phyloP scores from a whole-genome alignment of 768 basidiomycete genomes.

The Lactarius deliciosus region DNA sequence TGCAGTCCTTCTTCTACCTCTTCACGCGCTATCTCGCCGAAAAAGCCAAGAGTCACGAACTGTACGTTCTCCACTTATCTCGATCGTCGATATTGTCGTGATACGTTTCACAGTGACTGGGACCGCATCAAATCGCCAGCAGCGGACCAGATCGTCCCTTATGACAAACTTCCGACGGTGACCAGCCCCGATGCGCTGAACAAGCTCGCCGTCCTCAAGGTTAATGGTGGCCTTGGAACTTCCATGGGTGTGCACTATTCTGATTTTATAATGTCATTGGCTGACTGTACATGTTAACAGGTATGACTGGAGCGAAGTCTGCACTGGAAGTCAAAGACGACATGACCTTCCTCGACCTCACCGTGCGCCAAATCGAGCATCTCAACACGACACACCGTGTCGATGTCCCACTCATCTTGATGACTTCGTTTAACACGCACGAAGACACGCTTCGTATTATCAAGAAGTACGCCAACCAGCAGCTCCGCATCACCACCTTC shows the following conservation, averaged over 20 bases:
- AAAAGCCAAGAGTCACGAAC: conserved; percentile 79
- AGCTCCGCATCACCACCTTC: conserved; percentile 88
- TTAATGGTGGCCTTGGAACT: conserved; percentile 91
- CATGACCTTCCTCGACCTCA: conserved; percentile 96
- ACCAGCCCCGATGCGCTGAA: conserved; percentile 66
- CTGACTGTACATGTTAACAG: conserved; percentile 37
- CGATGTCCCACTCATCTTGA: conserved; percentile 95
- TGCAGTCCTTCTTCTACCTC: conserved; percentile 91
- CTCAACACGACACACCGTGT: conserved; percentile 81
- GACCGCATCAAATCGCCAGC: conserved; percentile 75
- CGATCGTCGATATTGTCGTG: background rate
- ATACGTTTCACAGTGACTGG: conserved; percentile 33
- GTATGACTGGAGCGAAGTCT: conserved; percentile 85
- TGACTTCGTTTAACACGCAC: conserved; percentile 99
- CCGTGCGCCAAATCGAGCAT: conserved; percentile 93
- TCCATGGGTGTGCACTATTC: conserved; percentile 65
- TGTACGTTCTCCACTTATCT: conserved; percentile 51
- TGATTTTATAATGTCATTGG: background rate
- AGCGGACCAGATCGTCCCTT: conserved; percentile 82
- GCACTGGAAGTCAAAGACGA: conserved; percentile 96
- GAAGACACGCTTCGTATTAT: conserved; percentile 95
- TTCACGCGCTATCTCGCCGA: conserved; percentile 93
- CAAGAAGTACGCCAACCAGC: conserved; percentile 95
- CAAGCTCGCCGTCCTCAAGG: conserved; percentile 94
- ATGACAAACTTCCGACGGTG: conserved; percentile 64